Evolutionary conservation across 768 basidiomycete species (phyloP).

Genomic region (Suillus subaureus): DNA sequence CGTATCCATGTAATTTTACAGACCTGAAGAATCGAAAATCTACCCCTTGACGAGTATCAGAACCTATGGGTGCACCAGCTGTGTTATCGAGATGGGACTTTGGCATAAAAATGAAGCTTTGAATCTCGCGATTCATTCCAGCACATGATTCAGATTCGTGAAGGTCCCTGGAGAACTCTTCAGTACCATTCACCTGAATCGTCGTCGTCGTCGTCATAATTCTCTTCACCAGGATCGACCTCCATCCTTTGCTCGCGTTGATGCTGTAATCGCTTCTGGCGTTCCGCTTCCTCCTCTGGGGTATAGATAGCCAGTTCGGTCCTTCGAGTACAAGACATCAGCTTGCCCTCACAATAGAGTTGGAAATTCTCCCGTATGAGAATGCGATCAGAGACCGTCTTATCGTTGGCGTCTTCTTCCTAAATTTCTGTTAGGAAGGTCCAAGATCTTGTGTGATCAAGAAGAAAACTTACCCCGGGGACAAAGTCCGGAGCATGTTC

Average conservation of each 20-base stretch:
- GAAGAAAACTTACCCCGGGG: conserved; percentile 7
- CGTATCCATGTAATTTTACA: background rate
- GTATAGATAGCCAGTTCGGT: conserved; percentile 26
- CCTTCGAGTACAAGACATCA: conserved; percentile 24
- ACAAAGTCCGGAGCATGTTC: conserved; percentile 19
- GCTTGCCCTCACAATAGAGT: conserved; percentile 25
- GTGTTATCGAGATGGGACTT: background rate
- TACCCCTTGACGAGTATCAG: background rate
- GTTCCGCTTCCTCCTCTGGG: conserved; percentile 18
- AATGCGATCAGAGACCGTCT: conserved; percentile 21
- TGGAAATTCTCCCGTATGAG: conserved; percentile 25
- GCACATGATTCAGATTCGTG: background rate
- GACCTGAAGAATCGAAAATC: background rate
- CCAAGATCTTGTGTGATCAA: background rate
- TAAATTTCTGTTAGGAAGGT: conserved; percentile 10
- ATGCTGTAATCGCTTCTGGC: conserved; percentile 7
- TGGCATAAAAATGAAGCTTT: background rate
- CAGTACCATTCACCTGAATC: background rate
- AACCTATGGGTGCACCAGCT: background rate
- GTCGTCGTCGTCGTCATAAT: conserved; percentile 12
- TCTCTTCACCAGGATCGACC: conserved; percentile 15
- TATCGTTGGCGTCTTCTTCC: conserved; percentile 28
- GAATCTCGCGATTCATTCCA: background rate
- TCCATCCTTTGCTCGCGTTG: conserved; percentile 13
- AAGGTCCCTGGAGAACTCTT: background rate